Base-by-base conservation (phyloP, 208 protist species). In the Trypanosoma vivax region DNA sequence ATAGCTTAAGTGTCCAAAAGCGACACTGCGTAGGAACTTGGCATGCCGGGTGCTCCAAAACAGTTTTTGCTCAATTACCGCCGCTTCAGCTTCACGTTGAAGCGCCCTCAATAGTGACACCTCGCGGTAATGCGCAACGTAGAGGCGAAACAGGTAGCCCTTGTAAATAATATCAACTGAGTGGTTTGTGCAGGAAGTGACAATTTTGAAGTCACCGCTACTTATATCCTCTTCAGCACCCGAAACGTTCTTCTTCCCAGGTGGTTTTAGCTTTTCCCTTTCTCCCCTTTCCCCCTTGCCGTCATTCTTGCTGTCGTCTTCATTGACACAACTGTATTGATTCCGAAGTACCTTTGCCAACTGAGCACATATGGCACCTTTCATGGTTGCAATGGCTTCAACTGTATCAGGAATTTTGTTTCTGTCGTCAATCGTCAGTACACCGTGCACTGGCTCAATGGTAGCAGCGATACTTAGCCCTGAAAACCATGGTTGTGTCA, bases 131-230 rank as follows among this genome's bases (percentile, higher is more conserved):
- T 90, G 80, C 6, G 87, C 79, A 51, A 91, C 56, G 57, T 88
- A 91, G 9, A 94, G 55, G n/a, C 87, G 82, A 55, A 94, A 90
- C 33, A 94, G 69, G 57, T 82, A 90, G 16, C 87, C 87, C 24
- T 60, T 65, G 54, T 76, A 76, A 62, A 90, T 80, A 29, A 94
- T 63, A 53, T 94, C 87, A 18, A 91, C 73, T 24, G 79, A 88
- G 31, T 80, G 66, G 28, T 34, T 71, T n/a, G 76, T 83, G 58
- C 76, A 82, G 27, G 76, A 73, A 40, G 70, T 66, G 18, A 59
- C 69, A n/a, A 92, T 59, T 18, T 21, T 5, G 43, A 70, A 71
- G 5, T 33, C 46, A 14, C 11, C 16, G 11, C 23, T 47, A 33
- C 52, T 45, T 28, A 34, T 28, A 40, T 30, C 23, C 25, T 45